phyloP scores from a whole-genome alignment of 768 basidiomycete genomes.

The Cystobasidiopsis lactophilus region DNA sequence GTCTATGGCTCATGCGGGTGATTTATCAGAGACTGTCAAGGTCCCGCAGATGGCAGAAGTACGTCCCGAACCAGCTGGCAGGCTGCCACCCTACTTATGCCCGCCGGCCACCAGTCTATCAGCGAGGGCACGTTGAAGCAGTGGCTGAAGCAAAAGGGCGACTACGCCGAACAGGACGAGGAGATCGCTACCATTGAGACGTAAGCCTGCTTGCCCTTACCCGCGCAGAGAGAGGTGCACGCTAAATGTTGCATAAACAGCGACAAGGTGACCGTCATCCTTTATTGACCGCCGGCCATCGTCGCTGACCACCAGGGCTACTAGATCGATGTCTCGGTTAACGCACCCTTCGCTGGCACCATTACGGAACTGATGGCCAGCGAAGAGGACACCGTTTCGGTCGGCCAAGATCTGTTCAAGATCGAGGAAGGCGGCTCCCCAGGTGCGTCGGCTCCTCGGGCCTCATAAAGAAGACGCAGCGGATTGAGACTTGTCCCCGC shows the following conservation, averaged over 20 bases:
- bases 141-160: slow-evolving; percentile 83
- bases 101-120: slow-evolving; percentile 59
- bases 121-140: slow-evolving; percentile 88
- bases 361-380: slow-evolving; percentile 66
- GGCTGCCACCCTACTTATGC: too few species aligned
- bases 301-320: neutral
- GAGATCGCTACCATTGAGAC: slow-evolving; percentile 97
- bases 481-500: too few species aligned
- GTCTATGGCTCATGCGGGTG: too few species aligned
- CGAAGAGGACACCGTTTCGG: slow-evolving; percentile 83
- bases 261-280: neutral
- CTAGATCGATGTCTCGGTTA: slow-evolving; percentile 93
- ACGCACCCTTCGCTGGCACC: slow-evolving; percentile 66
- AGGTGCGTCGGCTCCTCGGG: neutral
- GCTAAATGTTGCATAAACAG: neutral
- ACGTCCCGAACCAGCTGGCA: too few species aligned
- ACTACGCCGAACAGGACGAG: slow-evolving; percentile 72
- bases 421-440: slow-evolving; percentile 49
- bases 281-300: neutral
- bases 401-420: slow-evolving; percentile 82
- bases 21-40: slow-evolving; percentile 74
- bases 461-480: neutral
- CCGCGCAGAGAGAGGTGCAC: slow-evolving; percentile 9
- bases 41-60: slow-evolving; percentile 69
- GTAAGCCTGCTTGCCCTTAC: too few species aligned